Evolutionary conservation across 345 rosid species (phyloP).

Genomic region (Adansonia digitata): DNA sequence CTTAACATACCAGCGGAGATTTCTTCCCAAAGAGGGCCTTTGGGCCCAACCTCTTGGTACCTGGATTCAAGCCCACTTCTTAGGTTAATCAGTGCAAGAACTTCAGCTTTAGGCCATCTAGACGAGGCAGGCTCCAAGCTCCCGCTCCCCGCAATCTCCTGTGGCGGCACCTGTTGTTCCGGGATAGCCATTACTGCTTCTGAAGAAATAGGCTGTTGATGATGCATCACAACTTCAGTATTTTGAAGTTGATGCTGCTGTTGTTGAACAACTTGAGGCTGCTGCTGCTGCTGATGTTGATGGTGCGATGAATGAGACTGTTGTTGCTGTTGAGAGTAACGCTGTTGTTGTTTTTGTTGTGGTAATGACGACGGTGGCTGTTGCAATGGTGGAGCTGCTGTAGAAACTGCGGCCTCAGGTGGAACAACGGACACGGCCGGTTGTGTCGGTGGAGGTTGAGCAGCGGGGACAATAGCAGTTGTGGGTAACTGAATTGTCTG

Average conservation of each 20-base stretch:
- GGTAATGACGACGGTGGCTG: neutral
- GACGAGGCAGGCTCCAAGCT: slow-evolving; percentile 44
- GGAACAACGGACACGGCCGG: slow-evolving; percentile 6
- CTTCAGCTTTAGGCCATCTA: slow-evolving; percentile 79
- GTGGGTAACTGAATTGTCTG: slow-evolving; percentile 64
- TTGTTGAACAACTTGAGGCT: neutral
- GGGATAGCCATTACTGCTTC: slow-evolving; percentile 46
- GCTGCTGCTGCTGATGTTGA: slow-evolving; percentile 2
- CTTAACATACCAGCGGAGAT: slow-evolving; percentile 57
- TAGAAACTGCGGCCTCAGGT: slow-evolving; percentile 14
- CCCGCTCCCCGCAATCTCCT: slow-evolving; percentile 23
- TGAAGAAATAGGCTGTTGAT: slow-evolving; percentile 11
- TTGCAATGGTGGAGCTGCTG: slow-evolving; percentile 7
- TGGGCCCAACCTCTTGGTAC: slow-evolving; percentile 70
- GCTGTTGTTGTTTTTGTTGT: slow-evolving; percentile 6
- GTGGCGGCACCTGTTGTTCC: slow-evolving; percentile 41
- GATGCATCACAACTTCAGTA: neutral
- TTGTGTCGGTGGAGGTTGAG: slow-evolving; percentile 27
- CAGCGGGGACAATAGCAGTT: slow-evolving; percentile 18
- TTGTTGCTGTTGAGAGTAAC: neutral
- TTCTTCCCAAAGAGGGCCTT: slow-evolving; percentile 85
- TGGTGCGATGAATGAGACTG: neutral
- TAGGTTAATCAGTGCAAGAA: slow-evolving; percentile 54
- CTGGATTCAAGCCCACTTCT: slow-evolving; percentile 58
- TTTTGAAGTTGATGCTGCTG: slow-evolving; percentile 16